These are phyloP conservation scores for Malus asiatica DNA, from an alignment of 306 rosid species.

Conservation along the genomic window DNA sequence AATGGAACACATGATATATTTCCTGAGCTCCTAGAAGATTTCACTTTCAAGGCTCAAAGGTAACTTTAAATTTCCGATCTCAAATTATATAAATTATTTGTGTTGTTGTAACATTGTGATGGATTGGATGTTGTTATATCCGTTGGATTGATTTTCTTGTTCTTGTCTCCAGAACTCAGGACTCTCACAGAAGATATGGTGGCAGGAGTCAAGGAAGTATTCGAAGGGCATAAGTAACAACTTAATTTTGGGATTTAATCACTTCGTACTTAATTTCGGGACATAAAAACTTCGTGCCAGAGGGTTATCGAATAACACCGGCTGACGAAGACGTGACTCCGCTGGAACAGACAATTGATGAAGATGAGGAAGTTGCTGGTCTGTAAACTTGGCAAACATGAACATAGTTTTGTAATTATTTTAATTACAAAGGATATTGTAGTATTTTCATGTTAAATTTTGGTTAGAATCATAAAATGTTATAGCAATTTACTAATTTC, in stretches of 20 bases:
- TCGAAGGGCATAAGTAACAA: slow-evolving; percentile 68
- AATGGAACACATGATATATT: background rate
- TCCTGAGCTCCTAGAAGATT: background rate
- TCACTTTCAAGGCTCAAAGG: slow-evolving; percentile 53
- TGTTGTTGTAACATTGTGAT: background rate
- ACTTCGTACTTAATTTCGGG: slow-evolving; percentile 30
- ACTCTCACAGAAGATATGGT: slow-evolving; percentile 83
- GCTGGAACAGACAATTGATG: slow-evolving; percentile 72
- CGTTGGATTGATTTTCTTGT: too few relatives aligned
- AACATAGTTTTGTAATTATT: background rate
- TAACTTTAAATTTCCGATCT: background rate
- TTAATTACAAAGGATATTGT: too few relatives aligned
- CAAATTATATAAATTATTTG: background rate
- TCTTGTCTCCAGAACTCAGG: slow-evolving; percentile 33
- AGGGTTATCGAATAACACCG: slow-evolving; percentile 72
- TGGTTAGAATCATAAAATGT: too few relatives aligned
- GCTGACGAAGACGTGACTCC: slow-evolving; percentile 52
- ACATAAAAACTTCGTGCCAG: slow-evolving; percentile 25
- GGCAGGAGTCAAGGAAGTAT: slow-evolving; percentile 81
- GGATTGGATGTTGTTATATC: background rate
- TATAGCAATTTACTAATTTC: too few relatives aligned
- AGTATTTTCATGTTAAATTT: too few relatives aligned
- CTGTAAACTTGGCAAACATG: slow-evolving; percentile 88
- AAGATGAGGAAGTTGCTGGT: slow-evolving; percentile 61
- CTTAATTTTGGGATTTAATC: slow-evolving; percentile 87